phyloP scores from a whole-genome alignment of 495 filamentous ascomycete species.

The Xylaria flabelliformis region DNA sequence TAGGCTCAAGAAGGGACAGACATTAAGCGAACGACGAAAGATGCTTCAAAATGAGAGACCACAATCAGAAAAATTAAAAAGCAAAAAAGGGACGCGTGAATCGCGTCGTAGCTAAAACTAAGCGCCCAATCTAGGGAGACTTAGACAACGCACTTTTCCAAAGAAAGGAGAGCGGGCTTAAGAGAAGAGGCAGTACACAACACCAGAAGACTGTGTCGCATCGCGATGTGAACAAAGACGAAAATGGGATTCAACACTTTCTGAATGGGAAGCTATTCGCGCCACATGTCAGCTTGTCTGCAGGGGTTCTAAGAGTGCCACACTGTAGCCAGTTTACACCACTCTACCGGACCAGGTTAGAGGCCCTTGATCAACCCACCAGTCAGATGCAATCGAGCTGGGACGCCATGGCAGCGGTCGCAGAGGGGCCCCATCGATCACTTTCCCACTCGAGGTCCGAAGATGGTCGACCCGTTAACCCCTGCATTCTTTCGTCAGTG shows the following conservation, averaged over 20 bases:
- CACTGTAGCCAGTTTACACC: not conserved
- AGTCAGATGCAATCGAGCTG: conserved; percentile 11
- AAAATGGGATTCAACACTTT: conserved; percentile 4
- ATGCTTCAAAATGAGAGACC: not conserved
- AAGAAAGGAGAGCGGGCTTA: not conserved
- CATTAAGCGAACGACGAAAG: conserved; percentile 14
- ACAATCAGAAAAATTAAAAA: not conserved
- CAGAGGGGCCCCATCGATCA: conserved; percentile 1
- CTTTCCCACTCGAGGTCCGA: not conserved
- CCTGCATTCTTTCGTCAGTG: conserved; percentile 7
- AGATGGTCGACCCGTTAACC: not conserved
- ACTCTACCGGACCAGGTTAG: not conserved
- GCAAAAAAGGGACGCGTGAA: conserved; percentile 6
- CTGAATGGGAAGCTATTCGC: conserved; percentile 17
- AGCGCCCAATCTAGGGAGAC: conserved; percentile 9
- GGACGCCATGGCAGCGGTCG: not conserved
- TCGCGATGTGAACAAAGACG: not conserved
- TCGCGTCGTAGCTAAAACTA: conserved; percentile 16
- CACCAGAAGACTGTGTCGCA: conserved; percentile 3
- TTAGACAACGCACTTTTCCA: conserved; percentile 15
- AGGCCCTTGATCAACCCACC: not conserved
- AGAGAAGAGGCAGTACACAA: not conserved
- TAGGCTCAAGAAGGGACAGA: conserved; percentile 2
- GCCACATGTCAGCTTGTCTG: conserved; percentile 5
- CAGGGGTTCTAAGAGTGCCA: conserved; percentile 9